These are phyloP conservation scores for Geotrichum australiense DNA, from an alignment of 1,139 yeast species.

Conservation along the genomic window DNA sequence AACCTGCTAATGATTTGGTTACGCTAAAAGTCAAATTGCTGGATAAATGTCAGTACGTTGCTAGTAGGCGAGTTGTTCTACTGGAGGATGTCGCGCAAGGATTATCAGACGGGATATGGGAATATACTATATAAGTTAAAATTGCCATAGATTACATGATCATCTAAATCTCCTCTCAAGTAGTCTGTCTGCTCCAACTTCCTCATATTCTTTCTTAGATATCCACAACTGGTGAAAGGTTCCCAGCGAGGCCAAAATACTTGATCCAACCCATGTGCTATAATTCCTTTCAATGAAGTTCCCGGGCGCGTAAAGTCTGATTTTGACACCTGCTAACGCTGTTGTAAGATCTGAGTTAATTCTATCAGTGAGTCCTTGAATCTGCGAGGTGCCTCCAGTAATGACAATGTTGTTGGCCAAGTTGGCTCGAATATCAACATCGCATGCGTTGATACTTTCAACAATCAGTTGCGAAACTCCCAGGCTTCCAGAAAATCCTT, in stretches of 20 bases:
- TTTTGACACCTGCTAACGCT: slow-evolving; percentile 83
- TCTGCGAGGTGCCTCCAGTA: slow-evolving; percentile 81
- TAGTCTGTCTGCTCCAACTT: slow-evolving; percentile 79
- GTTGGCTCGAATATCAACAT: slow-evolving; percentile 85
- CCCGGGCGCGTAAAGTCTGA: slow-evolving; percentile 84
- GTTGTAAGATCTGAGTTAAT: slow-evolving; percentile 65
- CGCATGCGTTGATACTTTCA: slow-evolving; percentile 56
- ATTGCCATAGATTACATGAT: background rate
- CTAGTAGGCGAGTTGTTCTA: slow-evolving; percentile 31
- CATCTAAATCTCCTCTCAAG: slow-evolving; percentile 30
- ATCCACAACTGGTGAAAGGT: slow-evolving; percentile 98
- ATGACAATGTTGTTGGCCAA: slow-evolving; percentile 87
- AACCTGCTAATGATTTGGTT: slow-evolving; percentile 32
- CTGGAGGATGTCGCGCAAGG: slow-evolving; percentile 35
- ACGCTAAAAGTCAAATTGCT: slow-evolving; percentile 30
- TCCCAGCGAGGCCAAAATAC: slow-evolving; percentile 85
- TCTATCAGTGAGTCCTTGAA: slow-evolving; percentile 85
- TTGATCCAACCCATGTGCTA: slow-evolving; percentile 95
- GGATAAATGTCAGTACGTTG: slow-evolving; percentile 36
- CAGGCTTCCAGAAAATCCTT: slow-evolving; percentile 24
- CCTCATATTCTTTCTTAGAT: slow-evolving; percentile 82
- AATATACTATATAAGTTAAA: slow-evolving; percentile 19
- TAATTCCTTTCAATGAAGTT: slow-evolving; percentile 74
- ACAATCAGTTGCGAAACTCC: slow-evolving; percentile 69
- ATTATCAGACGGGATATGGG: slow-evolving; percentile 33